Conservation (phyloP, 2,329 filamentous ascomycete genomes). For the Fusarium tjaetaba region DNA sequence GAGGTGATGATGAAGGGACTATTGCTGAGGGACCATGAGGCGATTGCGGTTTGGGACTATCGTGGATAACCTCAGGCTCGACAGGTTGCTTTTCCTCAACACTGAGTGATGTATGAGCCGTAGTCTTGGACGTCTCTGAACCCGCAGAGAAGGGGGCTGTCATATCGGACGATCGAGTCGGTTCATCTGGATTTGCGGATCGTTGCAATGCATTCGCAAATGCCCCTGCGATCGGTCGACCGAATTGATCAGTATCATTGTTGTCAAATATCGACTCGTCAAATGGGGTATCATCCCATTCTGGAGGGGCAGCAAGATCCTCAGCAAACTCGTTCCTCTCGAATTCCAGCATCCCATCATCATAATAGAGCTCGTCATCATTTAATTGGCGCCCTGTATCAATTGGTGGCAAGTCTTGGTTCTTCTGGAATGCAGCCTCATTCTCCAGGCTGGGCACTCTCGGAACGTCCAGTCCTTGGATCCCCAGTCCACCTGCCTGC, state of each 20-base stretch:
- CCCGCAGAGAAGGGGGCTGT: constrained; percentile 57
- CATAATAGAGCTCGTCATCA: constrained; percentile 76
- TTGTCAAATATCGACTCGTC: constrained; percentile 80
- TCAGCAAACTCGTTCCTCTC: constrained; percentile 57
- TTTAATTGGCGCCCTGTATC: constrained; percentile 13
- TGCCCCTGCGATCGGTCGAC: constrained; percentile 67
- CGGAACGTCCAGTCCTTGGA: constrained; percentile 49
- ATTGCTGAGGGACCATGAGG: constrained; percentile 15
- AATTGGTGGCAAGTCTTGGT: constrained; percentile 28
- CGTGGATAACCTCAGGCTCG: constrained; percentile 12
- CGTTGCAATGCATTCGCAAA: constrained; percentile 63
- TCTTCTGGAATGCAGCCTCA: constrained; percentile 37
- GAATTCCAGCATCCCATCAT: constrained; percentile 67
- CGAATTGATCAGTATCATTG: constrained; percentile 70
- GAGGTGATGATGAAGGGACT: constrained; percentile 8
- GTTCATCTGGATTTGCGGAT: constrained; percentile 42
- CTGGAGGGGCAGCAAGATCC: constrained; percentile 51
- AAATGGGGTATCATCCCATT: constrained; percentile 67
- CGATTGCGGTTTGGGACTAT: constrained; percentile 7
- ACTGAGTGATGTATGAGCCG: constrained; percentile 63
- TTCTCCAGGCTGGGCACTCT: constrained; percentile 27
- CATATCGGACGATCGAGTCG: constrained; percentile 59
- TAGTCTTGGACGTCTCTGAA: constrained; percentile 58
- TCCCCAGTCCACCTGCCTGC: constrained; percentile 53
- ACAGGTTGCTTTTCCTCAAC: constrained; percentile 35